Conservation (phyloP, 257 asterid species). For the Misopates orontium region DNA sequence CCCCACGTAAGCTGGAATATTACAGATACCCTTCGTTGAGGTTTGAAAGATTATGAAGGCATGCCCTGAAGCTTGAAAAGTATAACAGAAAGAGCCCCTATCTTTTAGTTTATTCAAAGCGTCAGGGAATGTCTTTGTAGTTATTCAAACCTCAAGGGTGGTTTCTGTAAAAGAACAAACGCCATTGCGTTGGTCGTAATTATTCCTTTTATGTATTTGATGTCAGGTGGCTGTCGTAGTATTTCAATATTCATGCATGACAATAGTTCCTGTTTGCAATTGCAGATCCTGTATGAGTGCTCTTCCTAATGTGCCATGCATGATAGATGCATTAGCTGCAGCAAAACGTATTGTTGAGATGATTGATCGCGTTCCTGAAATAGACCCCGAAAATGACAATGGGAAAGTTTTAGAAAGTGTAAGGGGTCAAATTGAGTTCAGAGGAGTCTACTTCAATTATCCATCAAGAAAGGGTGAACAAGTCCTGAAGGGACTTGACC, state of each 20-base stretch:
- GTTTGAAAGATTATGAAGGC: background rate
- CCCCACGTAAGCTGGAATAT: too few relatives aligned
- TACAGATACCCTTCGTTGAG: too few relatives aligned
- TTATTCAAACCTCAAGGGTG: too few relatives aligned
- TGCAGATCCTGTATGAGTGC: conserved; percentile 37
- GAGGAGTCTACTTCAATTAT: conserved; percentile 40
- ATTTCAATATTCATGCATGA: background rate
- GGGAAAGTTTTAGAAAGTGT: conserved; percentile 28
- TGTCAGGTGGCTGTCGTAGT: background rate
- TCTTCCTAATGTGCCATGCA: conserved; percentile 44
- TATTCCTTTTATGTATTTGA: background rate
- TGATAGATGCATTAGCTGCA: conserved; percentile 41
- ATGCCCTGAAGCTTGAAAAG: too few relatives aligned
- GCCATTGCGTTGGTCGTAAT: too few relatives aligned
- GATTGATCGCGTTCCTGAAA: conserved; percentile 38
- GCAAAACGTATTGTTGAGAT: conserved; percentile 37
- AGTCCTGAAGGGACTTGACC: conserved; percentile 33
- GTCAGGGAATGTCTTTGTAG: too few relatives aligned
- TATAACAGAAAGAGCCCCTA: too few relatives aligned
- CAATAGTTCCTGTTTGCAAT: background rate
- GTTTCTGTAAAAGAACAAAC: background rate
- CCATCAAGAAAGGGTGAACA: conserved; percentile 42
- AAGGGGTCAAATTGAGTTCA: conserved; percentile 46
- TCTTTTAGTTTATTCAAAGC: too few relatives aligned
- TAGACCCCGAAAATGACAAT: conserved; percentile 28